These are phyloP conservation scores for Auriscalpium microsporum DNA, from an alignment of 768 basidiomycete species.

Conservation along the genomic window DNA sequence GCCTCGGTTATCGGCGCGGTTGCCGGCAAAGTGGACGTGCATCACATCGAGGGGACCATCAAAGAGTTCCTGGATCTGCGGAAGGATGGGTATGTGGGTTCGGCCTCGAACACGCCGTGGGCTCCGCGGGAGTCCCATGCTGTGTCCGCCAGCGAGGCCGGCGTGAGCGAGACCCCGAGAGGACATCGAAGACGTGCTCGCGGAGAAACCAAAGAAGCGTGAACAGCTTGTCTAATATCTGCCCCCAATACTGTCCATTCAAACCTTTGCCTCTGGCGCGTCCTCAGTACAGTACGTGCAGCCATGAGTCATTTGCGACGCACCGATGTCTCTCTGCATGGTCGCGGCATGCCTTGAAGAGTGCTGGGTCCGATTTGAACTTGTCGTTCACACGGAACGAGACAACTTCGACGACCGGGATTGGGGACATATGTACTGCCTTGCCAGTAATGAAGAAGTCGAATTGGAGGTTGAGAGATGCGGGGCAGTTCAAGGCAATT, in stretches of 20 bases:
- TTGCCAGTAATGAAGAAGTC: too few species aligned
- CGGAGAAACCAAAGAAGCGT: neutral
- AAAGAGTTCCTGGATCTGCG: neutral
- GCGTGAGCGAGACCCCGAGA: neutral
- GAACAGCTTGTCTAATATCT: neutral
- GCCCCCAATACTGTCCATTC: neutral
- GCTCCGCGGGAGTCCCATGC: neutral
- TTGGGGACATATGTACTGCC: too few species aligned
- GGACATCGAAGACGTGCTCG: neutral
- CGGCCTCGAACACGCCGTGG: neutral
- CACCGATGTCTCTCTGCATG: neutral
- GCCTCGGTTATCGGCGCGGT: neutral
- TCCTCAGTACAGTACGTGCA: too few species aligned
- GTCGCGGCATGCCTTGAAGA: neutral
- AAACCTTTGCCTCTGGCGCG: neutral
- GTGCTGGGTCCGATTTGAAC: neutral
- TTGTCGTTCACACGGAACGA: neutral
- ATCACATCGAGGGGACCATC: neutral
- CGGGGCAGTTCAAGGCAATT: too few species aligned
- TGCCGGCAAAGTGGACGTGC: neutral
- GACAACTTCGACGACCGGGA: neutral
- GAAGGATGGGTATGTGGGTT: neutral
- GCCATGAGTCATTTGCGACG: neutral
- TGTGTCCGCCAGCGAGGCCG: neutral
- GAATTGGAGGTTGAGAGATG: too few species aligned